A percentile compares a stretch with the other conserved stretches of the same genome.
phyloP scores from a whole-genome alignment of 371 early-diverging fungal species.

The Apophysomyces elegans region DNA sequence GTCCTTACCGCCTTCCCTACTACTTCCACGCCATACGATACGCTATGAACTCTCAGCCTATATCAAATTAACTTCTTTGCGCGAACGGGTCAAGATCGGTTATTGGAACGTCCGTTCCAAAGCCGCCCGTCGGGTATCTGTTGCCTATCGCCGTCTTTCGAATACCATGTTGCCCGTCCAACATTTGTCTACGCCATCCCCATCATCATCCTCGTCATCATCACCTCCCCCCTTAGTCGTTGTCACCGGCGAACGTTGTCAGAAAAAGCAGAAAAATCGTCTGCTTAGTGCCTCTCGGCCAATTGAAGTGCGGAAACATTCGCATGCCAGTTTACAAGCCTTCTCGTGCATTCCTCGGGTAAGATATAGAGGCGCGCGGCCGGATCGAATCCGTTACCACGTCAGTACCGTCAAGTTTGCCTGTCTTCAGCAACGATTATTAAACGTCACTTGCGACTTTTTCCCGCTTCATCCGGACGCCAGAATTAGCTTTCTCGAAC shows the following conservation, averaged over 20 bases:
- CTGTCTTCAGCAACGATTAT: conserved; percentile 27
- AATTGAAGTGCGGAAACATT: conserved; percentile 30
- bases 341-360: conserved; percentile 24
- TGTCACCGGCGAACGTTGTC: not conserved
- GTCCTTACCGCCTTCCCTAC: conserved; percentile 28
- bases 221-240: no score
- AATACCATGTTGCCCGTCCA: not conserved
- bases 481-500: conserved; percentile 17
- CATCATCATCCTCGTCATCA: not conserved
- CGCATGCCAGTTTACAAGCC: conserved; percentile 29
- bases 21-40: conserved; percentile 35
- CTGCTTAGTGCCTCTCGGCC: conserved; percentile 13
- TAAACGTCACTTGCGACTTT: conserved; percentile 25
- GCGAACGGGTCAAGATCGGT: conserved; percentile 30
- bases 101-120: conserved; percentile 28
- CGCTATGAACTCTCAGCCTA: conserved; percentile 28
- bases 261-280: not conserved
- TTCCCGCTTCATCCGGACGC: conserved; percentile 21
- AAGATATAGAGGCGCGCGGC: conserved; percentile 33
- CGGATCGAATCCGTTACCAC: conserved; percentile 27
- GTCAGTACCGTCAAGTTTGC: conserved; percentile 30
- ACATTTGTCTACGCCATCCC: not conserved
- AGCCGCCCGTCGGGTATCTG: not conserved
- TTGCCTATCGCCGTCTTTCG: not conserved
- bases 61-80: conserved; percentile 29